These are phyloP conservation scores for Penicillium ucsense DNA, from an alignment of 495 filamentous ascomycete genomes.

Conservation along the genomic window DNA sequence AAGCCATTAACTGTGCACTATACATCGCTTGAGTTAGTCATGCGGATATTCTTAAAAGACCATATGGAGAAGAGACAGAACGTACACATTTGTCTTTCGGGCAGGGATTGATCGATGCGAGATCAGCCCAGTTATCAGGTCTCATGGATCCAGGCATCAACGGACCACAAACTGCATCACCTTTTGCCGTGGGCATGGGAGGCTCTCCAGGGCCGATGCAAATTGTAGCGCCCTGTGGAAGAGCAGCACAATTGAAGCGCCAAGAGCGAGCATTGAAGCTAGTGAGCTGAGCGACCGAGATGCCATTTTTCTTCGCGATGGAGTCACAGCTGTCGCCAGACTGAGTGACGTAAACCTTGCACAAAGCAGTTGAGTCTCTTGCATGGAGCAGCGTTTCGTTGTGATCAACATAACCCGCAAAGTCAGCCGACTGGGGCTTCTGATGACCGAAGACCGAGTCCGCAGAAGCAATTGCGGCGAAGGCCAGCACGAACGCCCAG, in stretches of 20 bases:
- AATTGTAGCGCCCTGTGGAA: background rate
- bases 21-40: background rate
- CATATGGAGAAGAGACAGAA: background rate
- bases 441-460: background rate
- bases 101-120: constrained; percentile 6
- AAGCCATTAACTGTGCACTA: background rate
- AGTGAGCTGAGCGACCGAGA: background rate
- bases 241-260: background rate
- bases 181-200: constrained; percentile 3
- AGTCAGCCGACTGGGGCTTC: background rate
- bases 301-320: background rate
- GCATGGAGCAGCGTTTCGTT: background rate
- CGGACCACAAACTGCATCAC: background rate
- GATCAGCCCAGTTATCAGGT: background rate
- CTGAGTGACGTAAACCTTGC: constrained; percentile 1
- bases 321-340: background rate
- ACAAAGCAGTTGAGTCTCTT: background rate
- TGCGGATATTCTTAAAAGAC: background rate
- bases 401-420: background rate
- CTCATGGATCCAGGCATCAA: background rate
- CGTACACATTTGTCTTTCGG: constrained; percentile 1
- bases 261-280: constrained; percentile 3
- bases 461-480: background rate
- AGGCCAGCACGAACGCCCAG: background rate
- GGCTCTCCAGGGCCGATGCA: constrained; percentile 2